These are phyloP conservation scores for Ogataea hybrid DNA, from an alignment of 1,139 yeast species.

Conservation along the genomic window DNA sequence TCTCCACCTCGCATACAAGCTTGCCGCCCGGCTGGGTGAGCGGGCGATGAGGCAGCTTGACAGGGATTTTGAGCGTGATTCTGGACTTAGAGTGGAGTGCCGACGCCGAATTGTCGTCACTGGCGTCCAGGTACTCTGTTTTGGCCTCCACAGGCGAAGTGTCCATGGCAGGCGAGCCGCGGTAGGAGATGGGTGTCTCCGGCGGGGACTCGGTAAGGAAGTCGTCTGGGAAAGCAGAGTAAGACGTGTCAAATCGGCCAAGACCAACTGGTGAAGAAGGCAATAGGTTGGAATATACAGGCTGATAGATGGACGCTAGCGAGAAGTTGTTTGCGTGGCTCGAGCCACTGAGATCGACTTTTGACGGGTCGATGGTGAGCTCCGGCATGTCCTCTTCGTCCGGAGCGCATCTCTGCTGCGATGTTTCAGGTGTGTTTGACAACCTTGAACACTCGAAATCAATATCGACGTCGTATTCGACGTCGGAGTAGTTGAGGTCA, in stretches of 20 bases:
- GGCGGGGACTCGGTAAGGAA: conserved; percentile 3
- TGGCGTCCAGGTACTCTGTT: background rate
- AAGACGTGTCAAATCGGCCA: conserved; percentile 12
- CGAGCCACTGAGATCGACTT: conserved; percentile 8
- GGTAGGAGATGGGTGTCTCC: conserved; percentile 2
- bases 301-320: conserved; percentile 7
- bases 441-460: conserved; percentile 8
- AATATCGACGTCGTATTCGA: conserved; percentile 14
- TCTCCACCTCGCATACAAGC: conserved; percentile 23
- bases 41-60: conserved; percentile 3
- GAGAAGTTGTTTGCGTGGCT: background rate
- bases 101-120: background rate
- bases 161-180: conserved; percentile 3
- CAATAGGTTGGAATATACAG: conserved; percentile 9
- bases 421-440: conserved; percentile 14
- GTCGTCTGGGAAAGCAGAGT: conserved; percentile 7
- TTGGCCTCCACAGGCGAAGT: conserved; percentile 3
- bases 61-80: conserved; percentile 14
- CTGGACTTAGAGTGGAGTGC: conserved; percentile 5
- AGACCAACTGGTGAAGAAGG: conserved; percentile 15
- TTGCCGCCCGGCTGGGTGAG: conserved; percentile 4
- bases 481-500: conserved; percentile 15
- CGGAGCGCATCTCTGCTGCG: conserved; percentile 8
- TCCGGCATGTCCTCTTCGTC: conserved; percentile 13
- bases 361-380: conserved; percentile 14